Percentiles rank a stretch among this genome's conserved stretches.
phyloP scores from a whole-genome alignment of 805 yeast species.

The Saccharomycopsis oosterbeekiorum region DNA sequence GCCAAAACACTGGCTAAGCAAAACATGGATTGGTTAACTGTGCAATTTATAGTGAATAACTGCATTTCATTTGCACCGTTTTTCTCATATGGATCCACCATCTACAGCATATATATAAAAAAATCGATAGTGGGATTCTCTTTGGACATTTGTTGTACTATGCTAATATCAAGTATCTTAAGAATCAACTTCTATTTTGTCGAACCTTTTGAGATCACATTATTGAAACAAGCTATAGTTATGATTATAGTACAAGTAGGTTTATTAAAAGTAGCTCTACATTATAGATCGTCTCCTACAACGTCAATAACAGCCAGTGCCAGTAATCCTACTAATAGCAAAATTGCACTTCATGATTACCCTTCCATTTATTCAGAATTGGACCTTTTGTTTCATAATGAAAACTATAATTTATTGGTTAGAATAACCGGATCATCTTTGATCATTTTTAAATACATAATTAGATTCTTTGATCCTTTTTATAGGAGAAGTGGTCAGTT shows the following conservation, averaged over 20 bases:
- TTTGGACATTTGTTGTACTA: constrained; percentile 86
- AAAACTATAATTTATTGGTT: background rate
- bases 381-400: constrained; percentile 4
- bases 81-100: constrained; percentile 79
- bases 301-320: background rate
- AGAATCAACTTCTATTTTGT: constrained; percentile 70
- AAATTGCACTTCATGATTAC: constrained; percentile 9
- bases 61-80: constrained; percentile 75
- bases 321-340: background rate
- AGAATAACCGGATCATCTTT: background rate
- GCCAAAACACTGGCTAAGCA: background rate
- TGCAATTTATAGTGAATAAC: constrained; percentile 50
- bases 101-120: constrained; percentile 52
- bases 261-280: constrained; percentile 52
- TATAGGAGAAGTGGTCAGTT: constrained; percentile 55
- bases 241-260: constrained; percentile 75
- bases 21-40: constrained; percentile 34
- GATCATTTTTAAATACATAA: constrained; percentile 26
- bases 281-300: constrained; percentile 31
- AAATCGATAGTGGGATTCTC: constrained; percentile 73
- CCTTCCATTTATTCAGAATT: background rate
- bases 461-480: constrained; percentile 62
- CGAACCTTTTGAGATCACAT: constrained; percentile 71
- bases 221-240: constrained; percentile 69
- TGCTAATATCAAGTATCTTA: constrained; percentile 67